A percentile compares a stretch with the other conserved stretches of the same genome.
Evolutionary conservation across 768 basidiomycete species (phyloP).

Genomic region (Leccinum broughii): DNA sequence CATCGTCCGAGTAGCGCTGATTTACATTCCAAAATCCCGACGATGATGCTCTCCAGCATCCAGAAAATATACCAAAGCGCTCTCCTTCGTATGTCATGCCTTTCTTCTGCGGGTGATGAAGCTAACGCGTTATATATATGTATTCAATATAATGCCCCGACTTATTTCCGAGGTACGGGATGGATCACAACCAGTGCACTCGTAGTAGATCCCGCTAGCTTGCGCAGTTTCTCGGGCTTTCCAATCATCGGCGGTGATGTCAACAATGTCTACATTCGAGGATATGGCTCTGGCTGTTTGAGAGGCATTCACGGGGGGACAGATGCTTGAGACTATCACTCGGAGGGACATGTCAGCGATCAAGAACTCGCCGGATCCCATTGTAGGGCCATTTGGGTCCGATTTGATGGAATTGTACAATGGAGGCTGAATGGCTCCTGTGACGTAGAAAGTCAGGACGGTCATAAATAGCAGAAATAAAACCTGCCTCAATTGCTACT

Average conservation of each 20-base stretch:
- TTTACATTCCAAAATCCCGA: neutral
- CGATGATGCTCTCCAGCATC: neutral
- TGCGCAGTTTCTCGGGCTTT: neutral
- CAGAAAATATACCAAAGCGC: neutral
- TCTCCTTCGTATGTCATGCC: neutral
- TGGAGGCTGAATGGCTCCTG: conserved; percentile 30
- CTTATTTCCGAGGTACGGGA: neutral
- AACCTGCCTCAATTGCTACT: conserved; percentile 26
- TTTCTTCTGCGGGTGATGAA: neutral
- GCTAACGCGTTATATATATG: neutral
- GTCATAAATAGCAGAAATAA: conserved; percentile 33
- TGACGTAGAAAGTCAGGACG: conserved; percentile 32
- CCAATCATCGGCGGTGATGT: neutral
- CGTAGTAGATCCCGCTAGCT: neutral
- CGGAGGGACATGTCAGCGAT: conserved; percentile 20
- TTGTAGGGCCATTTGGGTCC: conserved; percentile 27
- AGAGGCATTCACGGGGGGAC: conserved; percentile 24
- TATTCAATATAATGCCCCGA: neutral
- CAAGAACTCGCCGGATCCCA: conserved; percentile 30
- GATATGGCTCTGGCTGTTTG: conserved; percentile 8
- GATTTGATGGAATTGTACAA: conserved; percentile 33
- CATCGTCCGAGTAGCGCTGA: neutral
- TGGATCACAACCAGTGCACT: neutral
- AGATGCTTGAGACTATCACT: conserved; percentile 15
- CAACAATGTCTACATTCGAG: neutral